These are phyloP conservation scores for Setaria viridis DNA, from an alignment of 202 grass and related monocot genomes.

Conservation along the genomic window DNA sequence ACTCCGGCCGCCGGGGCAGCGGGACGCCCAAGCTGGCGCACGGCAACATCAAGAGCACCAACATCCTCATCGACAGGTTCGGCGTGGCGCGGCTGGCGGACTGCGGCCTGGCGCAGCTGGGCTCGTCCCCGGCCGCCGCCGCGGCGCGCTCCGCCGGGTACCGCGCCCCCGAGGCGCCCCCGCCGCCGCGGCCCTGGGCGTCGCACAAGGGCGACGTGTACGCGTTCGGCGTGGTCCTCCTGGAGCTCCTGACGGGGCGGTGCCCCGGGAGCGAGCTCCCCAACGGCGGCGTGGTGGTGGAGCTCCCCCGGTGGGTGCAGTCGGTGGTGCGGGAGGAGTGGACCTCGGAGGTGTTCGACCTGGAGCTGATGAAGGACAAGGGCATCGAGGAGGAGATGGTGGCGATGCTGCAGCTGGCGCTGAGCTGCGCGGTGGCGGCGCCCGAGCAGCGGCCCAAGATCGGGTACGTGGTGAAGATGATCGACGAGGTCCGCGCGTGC, in stretches of 20 bases:
- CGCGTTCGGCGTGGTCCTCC: conserved; percentile 84
- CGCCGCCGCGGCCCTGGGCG: conserved; percentile 70
- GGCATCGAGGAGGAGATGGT: conserved; percentile 99
- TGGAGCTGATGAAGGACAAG: conserved; percentile 98
- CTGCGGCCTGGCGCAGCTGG: conserved; percentile 81
- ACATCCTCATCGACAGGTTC: conserved; percentile 78
- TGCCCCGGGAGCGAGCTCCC: conserved; percentile 50
- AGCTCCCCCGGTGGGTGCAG: conserved; percentile 90
- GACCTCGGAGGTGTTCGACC: conserved; percentile 99
- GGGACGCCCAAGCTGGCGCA: conserved; percentile 72
- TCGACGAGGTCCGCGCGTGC: conserved; percentile 81
- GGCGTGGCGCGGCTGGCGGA: conserved; percentile 71
- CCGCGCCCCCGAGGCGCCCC: conserved; percentile 77
- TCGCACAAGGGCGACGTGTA: conserved; percentile 96
- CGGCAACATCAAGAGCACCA: conserved; percentile 93
- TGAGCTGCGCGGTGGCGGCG: conserved; percentile 63
- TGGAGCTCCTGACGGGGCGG: conserved; percentile 87
- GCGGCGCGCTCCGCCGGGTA: conserved; percentile 55
- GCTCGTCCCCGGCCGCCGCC: conserved; percentile 44
- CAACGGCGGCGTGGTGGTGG: conserved; percentile 48
- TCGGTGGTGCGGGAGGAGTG: conserved; percentile 98
- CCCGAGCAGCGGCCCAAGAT: conserved; percentile 92
- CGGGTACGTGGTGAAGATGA: conserved; percentile 79
- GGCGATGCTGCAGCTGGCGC: conserved; percentile 84
- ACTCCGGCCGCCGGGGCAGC: conserved; percentile 55